Evolutionary conservation across 2,329 filamentous ascomycete genomes (phyloP), one percentile per base, ranked within the genome.

Genomic region (Chrysoporthe cubensis): DNA sequence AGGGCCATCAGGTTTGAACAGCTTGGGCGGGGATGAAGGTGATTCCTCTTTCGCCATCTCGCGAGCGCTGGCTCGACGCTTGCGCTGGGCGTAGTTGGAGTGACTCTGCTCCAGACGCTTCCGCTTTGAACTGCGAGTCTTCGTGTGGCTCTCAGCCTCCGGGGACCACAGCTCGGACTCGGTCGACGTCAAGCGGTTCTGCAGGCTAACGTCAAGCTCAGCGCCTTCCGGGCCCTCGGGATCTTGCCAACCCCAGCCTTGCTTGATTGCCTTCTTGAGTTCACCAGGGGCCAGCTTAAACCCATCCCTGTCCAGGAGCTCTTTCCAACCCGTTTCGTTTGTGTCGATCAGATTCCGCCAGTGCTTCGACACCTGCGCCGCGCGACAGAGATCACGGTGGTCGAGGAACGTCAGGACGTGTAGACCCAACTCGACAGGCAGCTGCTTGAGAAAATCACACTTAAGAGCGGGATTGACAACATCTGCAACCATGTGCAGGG

Each of bases 181-280:
- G 6, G 83, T 82, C 4, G 83, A 84, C 4, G 83, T 84, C 64
- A 88, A 78, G 62, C 80, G 83, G 70, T 76, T 84, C 57, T 84
- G 82, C 70, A 84, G 79, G 77, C 92, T 93, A 61, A 97, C 79
- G 76, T 99, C 94, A 67, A 88, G 86, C 78, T 99, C 96, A 66
- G 86, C 93, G 34, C 91, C 93, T 64, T 92, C 87, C 4, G 85
- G 79, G 0, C 91, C 91, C 66, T 88, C 87, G 0, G 94, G 93
- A 75, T 95, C 93, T 77, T 99, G 96, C 94, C 96, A 99, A 16
- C 94, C 96, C 96, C 96, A 99, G 16, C 96, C 96, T 81, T 98
- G 93, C 54, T 84, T 83, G 66, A 98, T 94, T 42, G 96, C 94
- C 73, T 90, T 90, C 71, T 93, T 89, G 34, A 99, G 84, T 78